Evolutionary conservation across 495 filamentous ascomycete species (phyloP), one percentile per base, ranked within the genome.

Genomic region (Amphirosellinia nigrospora): DNA sequence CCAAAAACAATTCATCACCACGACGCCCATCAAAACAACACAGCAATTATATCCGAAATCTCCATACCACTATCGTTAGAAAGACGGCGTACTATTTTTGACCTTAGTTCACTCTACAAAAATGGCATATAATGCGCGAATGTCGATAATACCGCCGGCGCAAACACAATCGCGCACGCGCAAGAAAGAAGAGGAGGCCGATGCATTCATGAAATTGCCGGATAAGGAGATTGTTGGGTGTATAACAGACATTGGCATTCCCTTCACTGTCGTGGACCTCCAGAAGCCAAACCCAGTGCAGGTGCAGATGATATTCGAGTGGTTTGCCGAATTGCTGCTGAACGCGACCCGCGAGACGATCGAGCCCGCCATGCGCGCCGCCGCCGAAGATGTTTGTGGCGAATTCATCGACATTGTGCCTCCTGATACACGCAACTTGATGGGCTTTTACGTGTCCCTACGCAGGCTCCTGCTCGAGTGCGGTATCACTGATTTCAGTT

Each of bases 221-320:
- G 94, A 98, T 76, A 88, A 87, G 73, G 96, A 98, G 79, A 98
- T 99, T 64, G 93, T 94, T 74, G 94, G 92, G 75, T 99, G 96
- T 80, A 97, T 99, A 83, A 94, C 89, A 80, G 96, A 98, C 78
- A 96, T 98, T 66, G 94, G 94, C 55, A 92, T 99, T 63, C 87
- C 88, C 4, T 97, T 98, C 79, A 91, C 88, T 2, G 82, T 91
- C n/a, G 90, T 92, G 70, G 96, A 99, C 81, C 86, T 99, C 43
- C 89, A 94, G 70, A 98, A 97, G 76, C 96, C 96, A 5, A 96
- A 97, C 73, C 90, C 96, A 13, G 89, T 93, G 66, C 93, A 96
- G 73, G 94, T 97, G 58, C 96, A 98, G 80, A 92, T 93, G 86
- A 92, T 99, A 41, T 94, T 97, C 70, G 96, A 99, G 87, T 96